Conservation (phyloP, 2,329 filamentous ascomycete genomes). For the Metarhizium guizhouense region DNA sequence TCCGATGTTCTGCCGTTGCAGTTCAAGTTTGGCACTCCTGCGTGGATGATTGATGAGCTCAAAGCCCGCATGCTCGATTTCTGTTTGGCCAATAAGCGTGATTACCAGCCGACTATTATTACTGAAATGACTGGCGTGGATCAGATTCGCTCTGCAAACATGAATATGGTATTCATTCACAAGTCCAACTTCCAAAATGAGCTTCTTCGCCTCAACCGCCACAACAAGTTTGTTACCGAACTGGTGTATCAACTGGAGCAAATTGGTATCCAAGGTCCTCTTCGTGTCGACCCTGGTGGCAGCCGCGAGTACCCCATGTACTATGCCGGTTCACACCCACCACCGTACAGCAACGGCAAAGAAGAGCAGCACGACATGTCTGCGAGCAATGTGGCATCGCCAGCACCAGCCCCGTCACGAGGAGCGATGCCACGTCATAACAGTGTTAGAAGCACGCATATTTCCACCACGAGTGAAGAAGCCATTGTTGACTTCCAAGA, state of each 20-base stretch:
- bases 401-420: slow-evolving; percentile 7
- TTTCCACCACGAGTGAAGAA: slow-evolving; percentile 20
- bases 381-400: not conserved
- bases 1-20: slow-evolving; percentile 78
- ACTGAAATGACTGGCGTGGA: slow-evolving; percentile 74
- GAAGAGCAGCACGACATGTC: slow-evolving; percentile 13
- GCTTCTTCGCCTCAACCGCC: slow-evolving; percentile 74
- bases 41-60: slow-evolving; percentile 74
- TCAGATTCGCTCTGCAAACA: slow-evolving; percentile 74
- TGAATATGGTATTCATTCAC: slow-evolving; percentile 96
- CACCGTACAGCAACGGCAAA: slow-evolving; percentile 22
- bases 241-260: slow-evolving; percentile 80
- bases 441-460: slow-evolving; percentile 9
- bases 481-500: slow-evolving; percentile 33
- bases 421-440: slow-evolving; percentile 8
- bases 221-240: slow-evolving; percentile 91
- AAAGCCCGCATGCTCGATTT: slow-evolving; percentile 76
- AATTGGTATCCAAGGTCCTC: slow-evolving; percentile 75
- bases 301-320: slow-evolving; percentile 60
- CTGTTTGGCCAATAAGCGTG: slow-evolving; percentile 75
- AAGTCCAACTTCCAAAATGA: slow-evolving; percentile 97
- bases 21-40: slow-evolving; percentile 81
- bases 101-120: slow-evolving; percentile 78
- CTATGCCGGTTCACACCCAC: slow-evolving; percentile 28
- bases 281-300: slow-evolving; percentile 52